Conservation (phyloP, 1,284 basidiomycete species). For the Marasmius oreades region DNA sequence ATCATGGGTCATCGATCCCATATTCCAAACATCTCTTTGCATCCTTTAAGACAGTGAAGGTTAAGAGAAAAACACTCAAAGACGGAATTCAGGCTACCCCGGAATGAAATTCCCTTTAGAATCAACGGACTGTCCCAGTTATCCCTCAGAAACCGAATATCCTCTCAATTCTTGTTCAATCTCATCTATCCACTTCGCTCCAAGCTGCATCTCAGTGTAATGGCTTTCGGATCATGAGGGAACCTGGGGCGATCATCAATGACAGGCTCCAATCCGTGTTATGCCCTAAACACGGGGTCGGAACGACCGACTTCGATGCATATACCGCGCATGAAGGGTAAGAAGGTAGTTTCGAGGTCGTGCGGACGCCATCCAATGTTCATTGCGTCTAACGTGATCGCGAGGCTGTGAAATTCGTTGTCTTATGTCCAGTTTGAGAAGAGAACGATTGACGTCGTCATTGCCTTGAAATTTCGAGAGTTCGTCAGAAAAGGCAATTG, state of each 20-base stretch:
- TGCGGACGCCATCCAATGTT: conserved; percentile 65
- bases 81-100: conserved; percentile 28
- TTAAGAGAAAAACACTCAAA: neutral
- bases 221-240: conserved; percentile 50
- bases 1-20: conserved; percentile 72
- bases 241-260: conserved; percentile 43
- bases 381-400: conserved; percentile 71
- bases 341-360: conserved; percentile 56
- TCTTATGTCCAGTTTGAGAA: conserved; percentile 64
- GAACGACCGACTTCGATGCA: conserved; percentile 56
- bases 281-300: conserved; percentile 71
- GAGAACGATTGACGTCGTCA: conserved; percentile 60
- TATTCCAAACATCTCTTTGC: conserved; percentile 63
- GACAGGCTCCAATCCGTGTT: conserved; percentile 39
- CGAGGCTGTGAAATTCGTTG: conserved; percentile 61
- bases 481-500: neutral
- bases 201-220: no score
- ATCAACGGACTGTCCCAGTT: conserved; percentile 71
- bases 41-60: conserved; percentile 40
- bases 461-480: conserved; percentile 52
- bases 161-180: conserved; percentile 48
- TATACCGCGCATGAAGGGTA: conserved; percentile 60
- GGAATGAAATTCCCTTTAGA: conserved; percentile 66
- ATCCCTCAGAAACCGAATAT: conserved; percentile 56
- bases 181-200: no score